Evolutionary conservation across 352 stramenopile genomes (phyloP).

Genomic region (Pelagophyceae sp.): DNA sequence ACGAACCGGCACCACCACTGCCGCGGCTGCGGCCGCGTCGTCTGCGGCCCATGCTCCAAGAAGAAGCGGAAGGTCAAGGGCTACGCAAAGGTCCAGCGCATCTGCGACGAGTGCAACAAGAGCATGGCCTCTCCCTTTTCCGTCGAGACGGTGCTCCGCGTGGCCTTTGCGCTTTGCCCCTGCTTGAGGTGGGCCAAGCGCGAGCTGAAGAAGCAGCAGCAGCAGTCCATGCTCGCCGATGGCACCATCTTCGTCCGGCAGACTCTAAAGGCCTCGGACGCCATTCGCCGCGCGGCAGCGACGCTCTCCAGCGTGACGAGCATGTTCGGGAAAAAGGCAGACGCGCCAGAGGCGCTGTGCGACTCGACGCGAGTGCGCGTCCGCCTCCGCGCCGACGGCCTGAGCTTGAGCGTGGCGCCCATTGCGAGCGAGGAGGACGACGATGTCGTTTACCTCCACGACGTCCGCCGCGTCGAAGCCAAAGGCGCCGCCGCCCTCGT

Average conservation of each 20-base stretch:
- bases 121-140: background rate
- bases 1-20: slow-evolving; percentile 10
- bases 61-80: background rate
- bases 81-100: background rate
- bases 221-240: background rate
- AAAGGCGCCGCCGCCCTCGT: background rate
- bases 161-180: background rate
- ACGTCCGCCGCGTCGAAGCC: background rate
- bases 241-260: background rate
- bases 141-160: background rate
- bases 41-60: background rate
- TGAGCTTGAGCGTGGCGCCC: background rate
- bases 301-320: background rate
- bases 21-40: slow-evolving; percentile 1
- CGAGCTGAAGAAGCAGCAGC: background rate
- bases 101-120: slow-evolving; percentile 9
- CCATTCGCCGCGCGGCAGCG: background rate
- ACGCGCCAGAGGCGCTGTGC: background rate
- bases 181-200: background rate
- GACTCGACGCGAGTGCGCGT: background rate
- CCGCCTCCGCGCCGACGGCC: background rate
- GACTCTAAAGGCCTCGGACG: background rate
- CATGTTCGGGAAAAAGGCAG: background rate
- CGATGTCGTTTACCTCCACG: background rate
- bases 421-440: background rate